Base-by-base conservation (phyloP, 73 alveolate species). In the Tetrahymena borealis region DNA sequence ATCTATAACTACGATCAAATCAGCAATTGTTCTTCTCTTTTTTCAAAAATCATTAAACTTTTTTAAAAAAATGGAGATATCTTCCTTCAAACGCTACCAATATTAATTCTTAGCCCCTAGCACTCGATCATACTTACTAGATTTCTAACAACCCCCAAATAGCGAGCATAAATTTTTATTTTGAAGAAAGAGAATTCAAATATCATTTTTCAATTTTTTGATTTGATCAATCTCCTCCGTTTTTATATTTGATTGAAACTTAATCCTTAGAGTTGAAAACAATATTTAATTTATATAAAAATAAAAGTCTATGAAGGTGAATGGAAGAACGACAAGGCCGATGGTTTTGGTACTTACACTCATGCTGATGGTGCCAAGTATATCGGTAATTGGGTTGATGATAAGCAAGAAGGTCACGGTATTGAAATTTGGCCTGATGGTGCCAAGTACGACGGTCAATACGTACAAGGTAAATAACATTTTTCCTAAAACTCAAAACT, bases 361-460 rank as follows among this genome's bases (percentile, higher is more conserved):
- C 97, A 93, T 78, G 93, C 96, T 33, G 96, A 95, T 94, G 99
- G 99, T 39, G 95, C 97, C 91, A 95, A 93, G 40, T 97, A 97
- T 95, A 94, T 91, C 78, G 99, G 99, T 2, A 92, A 91, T 40
- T 97, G 98, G 97, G 92, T 91, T 35, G 95, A 96, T 93, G 99
- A 96, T 91, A 96, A 96, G 39, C 95, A 97, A 93, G 96, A 93
- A 95, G 99, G 98, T 11, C 91, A 91, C 40, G 99, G 99, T 32
- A 90, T 39, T 79, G 99, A 97, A 96, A 94, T 78, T 39, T 97
- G 99, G 98, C 96, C 97, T 40, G 99, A 96, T 95, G 98, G 98
- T 37, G 92, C 99, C 13, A 90, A 94, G 38, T 97, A 97, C 94
- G 96, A 96, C 95, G 99, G 99, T 16, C 37, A 78, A 35, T 97